These are phyloP conservation scores for Daedaleopsis sinensis DNA, from an alignment of 768 basidiomycete species.

Conservation along the genomic window DNA sequence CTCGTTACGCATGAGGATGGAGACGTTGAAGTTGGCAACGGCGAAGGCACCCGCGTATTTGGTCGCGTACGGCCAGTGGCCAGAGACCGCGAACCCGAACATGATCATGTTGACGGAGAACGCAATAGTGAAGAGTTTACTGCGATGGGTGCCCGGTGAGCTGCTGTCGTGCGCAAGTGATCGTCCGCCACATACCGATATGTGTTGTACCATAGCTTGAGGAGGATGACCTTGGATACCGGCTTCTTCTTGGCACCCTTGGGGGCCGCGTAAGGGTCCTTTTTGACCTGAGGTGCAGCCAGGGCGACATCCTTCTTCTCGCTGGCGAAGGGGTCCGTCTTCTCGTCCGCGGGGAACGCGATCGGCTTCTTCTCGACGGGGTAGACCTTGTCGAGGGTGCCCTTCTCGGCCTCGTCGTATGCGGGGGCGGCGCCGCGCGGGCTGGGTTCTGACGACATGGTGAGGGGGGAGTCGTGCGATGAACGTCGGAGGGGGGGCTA, in stretches of 20 bases:
- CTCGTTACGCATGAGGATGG: slow-evolving; percentile 81
- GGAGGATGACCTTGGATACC: slow-evolving; percentile 59
- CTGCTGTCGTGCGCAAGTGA: not conserved
- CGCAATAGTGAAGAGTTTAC: slow-evolving; percentile 73
- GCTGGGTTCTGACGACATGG: slow-evolving; percentile 24
- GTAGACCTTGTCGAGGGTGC: slow-evolving; percentile 45
- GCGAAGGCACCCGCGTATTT: slow-evolving; percentile 72
- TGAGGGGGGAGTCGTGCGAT: slow-evolving; percentile 10
- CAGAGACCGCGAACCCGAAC: slow-evolving; percentile 60
- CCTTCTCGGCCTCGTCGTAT: slow-evolving; percentile 62
- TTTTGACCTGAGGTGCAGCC: slow-evolving; percentile 41
- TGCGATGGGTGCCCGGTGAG: slow-evolving; percentile 30
- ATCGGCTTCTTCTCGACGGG: slow-evolving; percentile 18
- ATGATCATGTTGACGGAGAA: slow-evolving; percentile 63
- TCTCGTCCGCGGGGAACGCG: slow-evolving; percentile 40
- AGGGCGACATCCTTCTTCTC: slow-evolving; percentile 42
- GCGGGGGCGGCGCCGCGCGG: slow-evolving; percentile 39
- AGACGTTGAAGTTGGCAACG: slow-evolving; percentile 70
- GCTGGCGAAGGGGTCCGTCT: slow-evolving; percentile 37
- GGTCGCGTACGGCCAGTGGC: slow-evolving; percentile 69
- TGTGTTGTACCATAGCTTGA: slow-evolving; percentile 78
- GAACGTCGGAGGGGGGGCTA: slow-evolving; percentile 9
- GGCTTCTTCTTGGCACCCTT: slow-evolving; percentile 49
- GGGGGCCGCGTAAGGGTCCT: slow-evolving; percentile 40
- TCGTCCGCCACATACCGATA: slow-evolving; percentile 55